Conservation (phyloP, 441 rosid species). For the Eutrema salsugineum region DNA sequence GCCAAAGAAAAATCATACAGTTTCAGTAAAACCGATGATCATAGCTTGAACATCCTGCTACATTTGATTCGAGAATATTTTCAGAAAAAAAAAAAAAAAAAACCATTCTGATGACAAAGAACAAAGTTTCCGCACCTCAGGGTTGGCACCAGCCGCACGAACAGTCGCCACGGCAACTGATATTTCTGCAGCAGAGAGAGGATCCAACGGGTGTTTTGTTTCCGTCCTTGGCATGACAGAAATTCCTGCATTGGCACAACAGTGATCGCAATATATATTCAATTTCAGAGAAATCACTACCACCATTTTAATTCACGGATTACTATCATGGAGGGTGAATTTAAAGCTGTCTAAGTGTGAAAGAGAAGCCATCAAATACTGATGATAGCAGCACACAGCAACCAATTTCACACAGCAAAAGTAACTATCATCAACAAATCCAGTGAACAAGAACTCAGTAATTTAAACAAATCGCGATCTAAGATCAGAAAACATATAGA, state of each 20-base stretch:
- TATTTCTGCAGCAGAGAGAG: slow-evolving; percentile 80
- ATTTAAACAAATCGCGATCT: not conserved
- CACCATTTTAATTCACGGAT: no score
- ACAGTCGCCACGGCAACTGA: slow-evolving; percentile 86
- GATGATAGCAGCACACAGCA: not conserved
- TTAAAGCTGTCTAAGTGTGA: not conserved
- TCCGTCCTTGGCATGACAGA: slow-evolving; percentile 70
- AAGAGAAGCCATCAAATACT: not conserved
- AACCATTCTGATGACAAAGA: no score
- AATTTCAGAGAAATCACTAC: not conserved
- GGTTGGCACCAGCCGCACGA: slow-evolving; percentile 88
- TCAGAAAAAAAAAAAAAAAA: not conserved
- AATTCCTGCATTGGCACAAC: slow-evolving; percentile 38
- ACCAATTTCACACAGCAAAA: not conserved
- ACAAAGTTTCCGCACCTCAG: slow-evolving; percentile 50
- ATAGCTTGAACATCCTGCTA: not conserved
- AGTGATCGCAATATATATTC: not conserved
- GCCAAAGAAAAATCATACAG: slow-evolving; percentile 14
- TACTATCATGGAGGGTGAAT: not conserved
- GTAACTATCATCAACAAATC: slow-evolving; percentile 1
- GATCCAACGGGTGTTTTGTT: slow-evolving; percentile 80
- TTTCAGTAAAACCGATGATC: not conserved
- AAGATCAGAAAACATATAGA: not conserved
- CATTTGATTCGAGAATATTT: not conserved
- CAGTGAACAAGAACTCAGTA: not conserved